phyloP scores from a whole-genome alignment of 2,329 filamentous ascomycete genomes.

The Coleophoma cylindrospora region DNA sequence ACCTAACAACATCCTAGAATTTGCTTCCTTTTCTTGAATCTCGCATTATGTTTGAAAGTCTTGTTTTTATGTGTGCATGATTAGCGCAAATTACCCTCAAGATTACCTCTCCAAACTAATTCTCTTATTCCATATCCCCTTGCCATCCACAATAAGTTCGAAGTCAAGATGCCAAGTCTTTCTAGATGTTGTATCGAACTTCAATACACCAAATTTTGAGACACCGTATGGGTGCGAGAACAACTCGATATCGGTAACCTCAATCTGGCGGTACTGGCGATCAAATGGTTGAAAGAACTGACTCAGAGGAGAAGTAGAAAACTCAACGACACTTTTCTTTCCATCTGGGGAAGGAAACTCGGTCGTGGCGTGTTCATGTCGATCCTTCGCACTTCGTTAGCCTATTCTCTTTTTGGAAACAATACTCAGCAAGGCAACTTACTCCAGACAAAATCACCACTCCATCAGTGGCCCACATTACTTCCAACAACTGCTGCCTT shows the following conservation, averaged over 20 bases:
- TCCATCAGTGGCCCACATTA: background rate
- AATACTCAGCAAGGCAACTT: background rate
- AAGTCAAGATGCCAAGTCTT: background rate
- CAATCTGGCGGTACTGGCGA: background rate
- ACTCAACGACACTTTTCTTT: background rate
- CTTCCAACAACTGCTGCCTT: background rate
- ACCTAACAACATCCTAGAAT: too few species aligned
- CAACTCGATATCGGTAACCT: background rate
- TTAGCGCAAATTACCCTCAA: too few species aligned
- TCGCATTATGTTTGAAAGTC: too few species aligned
- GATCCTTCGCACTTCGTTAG: background rate
- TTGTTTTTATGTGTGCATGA: too few species aligned
- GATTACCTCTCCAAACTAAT: background rate
- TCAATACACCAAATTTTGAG: background rate
- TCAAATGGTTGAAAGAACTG: background rate
- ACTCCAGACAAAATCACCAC: background rate
- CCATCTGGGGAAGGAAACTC: background rate
- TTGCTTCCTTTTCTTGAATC: too few species aligned
- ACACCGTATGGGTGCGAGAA: background rate
- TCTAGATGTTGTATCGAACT: background rate
- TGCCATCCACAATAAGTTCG: background rate
- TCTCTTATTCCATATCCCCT: background rate
- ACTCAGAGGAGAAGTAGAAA: background rate
- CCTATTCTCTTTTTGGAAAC: background rate
- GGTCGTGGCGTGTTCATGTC: background rate